A percentile compares a stretch with the other conserved stretches of the same genome.
These are phyloP conservation scores for Iris macrosiphon DNA, from an alignment of 106 monocot species.

Conservation along the genomic window DNA sequence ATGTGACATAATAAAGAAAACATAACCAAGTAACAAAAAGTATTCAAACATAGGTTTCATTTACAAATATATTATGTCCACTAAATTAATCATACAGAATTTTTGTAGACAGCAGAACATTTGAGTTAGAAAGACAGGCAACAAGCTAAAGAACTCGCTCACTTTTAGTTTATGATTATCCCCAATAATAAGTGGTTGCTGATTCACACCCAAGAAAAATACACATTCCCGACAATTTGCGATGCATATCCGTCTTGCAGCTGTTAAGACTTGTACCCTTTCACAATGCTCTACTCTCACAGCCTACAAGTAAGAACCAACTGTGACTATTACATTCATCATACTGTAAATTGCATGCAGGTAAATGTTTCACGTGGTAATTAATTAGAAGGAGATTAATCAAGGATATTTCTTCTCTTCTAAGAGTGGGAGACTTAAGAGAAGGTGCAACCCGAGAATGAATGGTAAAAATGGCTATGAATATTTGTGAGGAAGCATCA, in stretches of 20 bases:
- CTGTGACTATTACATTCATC: background rate
- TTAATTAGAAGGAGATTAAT: background rate
- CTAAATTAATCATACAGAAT: too few relatives aligned
- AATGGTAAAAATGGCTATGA: too few relatives aligned
- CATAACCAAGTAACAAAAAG: too few relatives aligned
- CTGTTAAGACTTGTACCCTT: constrained; percentile 64
- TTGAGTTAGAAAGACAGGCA: too few relatives aligned
- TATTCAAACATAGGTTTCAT: too few relatives aligned
- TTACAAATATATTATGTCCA: too few relatives aligned
- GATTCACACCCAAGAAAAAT: constrained; percentile 71
- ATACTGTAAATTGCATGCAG: background rate
- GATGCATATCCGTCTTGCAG: constrained; percentile 61
- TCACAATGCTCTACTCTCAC: constrained; percentile 84
- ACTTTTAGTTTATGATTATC: constrained; percentile 78
- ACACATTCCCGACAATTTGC: constrained; percentile 73
- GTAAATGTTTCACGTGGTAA: background rate
- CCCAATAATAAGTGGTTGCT: constrained; percentile 65
- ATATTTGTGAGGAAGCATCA: too few relatives aligned
- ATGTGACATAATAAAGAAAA: too few relatives aligned
- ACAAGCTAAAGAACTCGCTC: constrained; percentile 11
- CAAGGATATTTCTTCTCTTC: background rate
- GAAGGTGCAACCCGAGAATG: background rate
- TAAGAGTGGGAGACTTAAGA: background rate
- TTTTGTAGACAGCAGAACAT: too few relatives aligned
- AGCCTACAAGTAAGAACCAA: constrained; percentile 27